Conservation (phyloP, 2,329 filamentous ascomycete species). For the Beauveria varroae region DNA sequence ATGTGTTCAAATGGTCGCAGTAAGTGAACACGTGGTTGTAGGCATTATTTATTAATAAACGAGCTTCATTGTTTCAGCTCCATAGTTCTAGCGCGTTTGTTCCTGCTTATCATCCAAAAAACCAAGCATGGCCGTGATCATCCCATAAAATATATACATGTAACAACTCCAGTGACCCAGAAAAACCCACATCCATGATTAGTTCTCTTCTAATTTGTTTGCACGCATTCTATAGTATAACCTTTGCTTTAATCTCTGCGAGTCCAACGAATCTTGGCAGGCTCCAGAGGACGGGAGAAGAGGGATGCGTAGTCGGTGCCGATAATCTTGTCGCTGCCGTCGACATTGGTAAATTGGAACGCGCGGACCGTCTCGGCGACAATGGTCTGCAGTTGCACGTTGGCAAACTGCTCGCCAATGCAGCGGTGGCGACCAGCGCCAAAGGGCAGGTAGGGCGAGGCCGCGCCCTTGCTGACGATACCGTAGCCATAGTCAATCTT, state of each 20-base stretch:
- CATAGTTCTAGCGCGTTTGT: neutral
- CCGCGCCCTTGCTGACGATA: slow-evolving; percentile 81
- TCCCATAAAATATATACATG: neutral
- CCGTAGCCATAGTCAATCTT: slow-evolving; percentile 93
- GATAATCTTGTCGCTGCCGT: slow-evolving; percentile 61
- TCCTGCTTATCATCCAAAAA: neutral
- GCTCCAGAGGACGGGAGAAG: slow-evolving; percentile 66
- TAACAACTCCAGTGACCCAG: neutral
- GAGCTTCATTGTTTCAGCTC: neutral
- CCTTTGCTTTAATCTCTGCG: slow-evolving; percentile 40
- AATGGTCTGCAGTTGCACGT: slow-evolving; percentile 84
- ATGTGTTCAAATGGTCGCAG: neutral
- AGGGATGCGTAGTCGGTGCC: slow-evolving; percentile 63
- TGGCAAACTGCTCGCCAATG: slow-evolving; percentile 95
- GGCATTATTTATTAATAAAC: neutral
- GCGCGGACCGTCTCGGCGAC: slow-evolving; percentile 65
- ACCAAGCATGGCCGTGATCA: neutral
- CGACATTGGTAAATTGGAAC: slow-evolving; percentile 72
- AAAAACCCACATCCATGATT: neutral
- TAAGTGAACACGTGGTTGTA: neutral
- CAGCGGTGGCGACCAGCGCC: slow-evolving; percentile 88
- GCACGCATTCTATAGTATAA: neutral
- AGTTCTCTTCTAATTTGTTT: neutral
- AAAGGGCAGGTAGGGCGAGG: slow-evolving; percentile 87
- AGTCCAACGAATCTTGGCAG: slow-evolving; percentile 70